Percentiles rank a stretch among this genome's conserved stretches.
These are phyloP conservation scores for Penicillium arizonense DNA, from an alignment of 495 filamentous ascomycete species.

Conservation along the genomic window DNA sequence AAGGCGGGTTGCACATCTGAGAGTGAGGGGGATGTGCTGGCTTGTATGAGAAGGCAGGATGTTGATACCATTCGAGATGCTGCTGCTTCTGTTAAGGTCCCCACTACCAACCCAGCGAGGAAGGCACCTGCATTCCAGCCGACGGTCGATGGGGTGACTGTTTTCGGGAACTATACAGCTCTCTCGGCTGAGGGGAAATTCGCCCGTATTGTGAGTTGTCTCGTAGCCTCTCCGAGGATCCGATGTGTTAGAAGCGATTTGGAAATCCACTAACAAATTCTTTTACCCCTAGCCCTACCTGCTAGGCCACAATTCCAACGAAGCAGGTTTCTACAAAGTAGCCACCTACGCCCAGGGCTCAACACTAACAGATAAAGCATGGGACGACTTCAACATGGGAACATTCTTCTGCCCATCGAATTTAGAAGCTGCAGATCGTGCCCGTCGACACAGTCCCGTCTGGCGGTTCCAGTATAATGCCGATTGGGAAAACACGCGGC, in stretches of 20 bases:
- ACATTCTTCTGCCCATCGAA: constrained; percentile 47
- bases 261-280: not conserved
- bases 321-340: constrained; percentile 43
- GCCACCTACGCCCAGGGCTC: constrained; percentile 25
- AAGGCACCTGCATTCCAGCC: constrained; percentile 43
- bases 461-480: constrained; percentile 55
- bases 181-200: constrained; percentile 33
- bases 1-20: constrained; percentile 36
- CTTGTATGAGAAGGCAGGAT: constrained; percentile 45
- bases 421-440: constrained; percentile 29
- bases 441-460: constrained; percentile 31
- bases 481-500: constrained; percentile 43
- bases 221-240: not conserved
- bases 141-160: constrained; percentile 42
- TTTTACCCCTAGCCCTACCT: constrained; percentile 32
- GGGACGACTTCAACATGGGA: constrained; percentile 39
- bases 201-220: constrained; percentile 22
- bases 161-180: constrained; percentile 46
- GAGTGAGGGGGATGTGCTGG: constrained; percentile 18
- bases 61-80: constrained; percentile 31
- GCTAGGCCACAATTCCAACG: constrained; percentile 45
- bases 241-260: too few relatives aligned
- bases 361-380: constrained; percentile 23
- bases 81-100: constrained; percentile 22
- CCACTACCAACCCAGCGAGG: constrained; percentile 17